Conservation (phyloP, 139 green algal genomes). For the Mesotaenium endlicherianum region DNA sequence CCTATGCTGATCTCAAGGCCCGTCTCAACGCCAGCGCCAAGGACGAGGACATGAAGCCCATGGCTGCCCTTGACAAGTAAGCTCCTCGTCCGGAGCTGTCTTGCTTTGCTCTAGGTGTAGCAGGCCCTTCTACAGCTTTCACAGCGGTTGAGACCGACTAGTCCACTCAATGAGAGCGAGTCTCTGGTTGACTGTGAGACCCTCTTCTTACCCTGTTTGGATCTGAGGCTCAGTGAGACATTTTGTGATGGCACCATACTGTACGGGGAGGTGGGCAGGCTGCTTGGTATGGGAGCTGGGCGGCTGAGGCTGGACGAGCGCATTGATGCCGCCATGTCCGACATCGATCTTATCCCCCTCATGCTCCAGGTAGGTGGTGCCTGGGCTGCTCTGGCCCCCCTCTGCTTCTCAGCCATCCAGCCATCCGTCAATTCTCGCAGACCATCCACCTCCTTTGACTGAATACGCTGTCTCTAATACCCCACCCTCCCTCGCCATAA, state of each 20-base stretch:
- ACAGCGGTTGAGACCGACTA: too few relatives aligned
- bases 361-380: slow-evolving; percentile 64
- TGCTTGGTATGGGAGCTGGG: slow-evolving; percentile 61
- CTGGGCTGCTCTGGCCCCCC: too few relatives aligned
- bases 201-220: too few relatives aligned
- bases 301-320: slow-evolving; percentile 57
- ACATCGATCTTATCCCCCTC: slow-evolving; percentile 89
- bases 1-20: slow-evolving; percentile 76
- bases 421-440: too few relatives aligned
- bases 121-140: not conserved
- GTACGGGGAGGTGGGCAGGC: slow-evolving; percentile 17
- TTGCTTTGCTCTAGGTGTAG: not conserved
- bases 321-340: slow-evolving; percentile 83
- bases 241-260: too few relatives aligned
- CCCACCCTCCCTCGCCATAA: too few relatives aligned
- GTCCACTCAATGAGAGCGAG: too few relatives aligned
- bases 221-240: too few relatives aligned
- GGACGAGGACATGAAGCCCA: slow-evolving; percentile 86
- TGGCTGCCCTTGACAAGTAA: slow-evolving; percentile 68
- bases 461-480: too few relatives aligned
- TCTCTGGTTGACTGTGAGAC: too few relatives aligned
- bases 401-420: too few relatives aligned
- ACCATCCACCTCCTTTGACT: too few relatives aligned
- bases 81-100: not conserved
- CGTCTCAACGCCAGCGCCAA: slow-evolving; percentile 46